Base-by-base conservation (phyloP, 148 eudicot genomes). In the Vaccinium macrocarpon region DNA sequence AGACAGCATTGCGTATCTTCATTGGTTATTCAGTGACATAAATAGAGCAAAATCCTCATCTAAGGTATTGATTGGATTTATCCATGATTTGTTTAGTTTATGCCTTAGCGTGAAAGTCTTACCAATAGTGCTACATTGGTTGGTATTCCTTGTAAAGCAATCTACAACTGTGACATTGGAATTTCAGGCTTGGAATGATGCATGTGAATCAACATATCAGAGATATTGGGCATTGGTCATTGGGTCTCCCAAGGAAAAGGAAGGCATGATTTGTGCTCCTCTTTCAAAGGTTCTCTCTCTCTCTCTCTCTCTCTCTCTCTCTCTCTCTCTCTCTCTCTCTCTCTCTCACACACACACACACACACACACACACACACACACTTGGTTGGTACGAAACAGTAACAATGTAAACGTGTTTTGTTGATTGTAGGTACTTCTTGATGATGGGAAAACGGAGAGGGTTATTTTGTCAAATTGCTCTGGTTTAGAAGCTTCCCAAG, bases 191-290 rank as follows among this genome's bases (percentile, higher is more conserved):
- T 92, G 93, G 98, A 88, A 91, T 85, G 88, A 87, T 84, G 95
- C 98, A 55, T 88, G 95, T 87, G 89, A 90, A 79, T 89, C 92
- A 55, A 91, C 94, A 49, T 91, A 77, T 85, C 97, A 93, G 90
- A 94, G 84, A 83, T 94, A 92, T 87, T 96, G 99, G 99, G 99
- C 94, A 76, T 86, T 96, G 87, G 97, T 96, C 82, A 94, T 96
- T 76, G 98, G 99, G 49, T 89, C 84, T 57, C 99, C 99, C 59
- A 91, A 84, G 91, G 94, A 96, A 82, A 94, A 89, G 85, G 98
- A 96, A 89, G 99, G 99, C 76, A 56, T 92, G 19, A 91, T 96
- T 75, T 89, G 86, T 90, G 95, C 98, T 81, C 99, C 98, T 85
- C 94, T 96, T 42, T 90, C 89, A 80, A 96, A 94, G 98, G 98